Percentiles rank a stretch among this genome's conserved stretches.
These are phyloP conservation scores for Isoetes taiwanensis DNA, from an alignment of 75 land plant genomes.

Conservation along the genomic window DNA sequence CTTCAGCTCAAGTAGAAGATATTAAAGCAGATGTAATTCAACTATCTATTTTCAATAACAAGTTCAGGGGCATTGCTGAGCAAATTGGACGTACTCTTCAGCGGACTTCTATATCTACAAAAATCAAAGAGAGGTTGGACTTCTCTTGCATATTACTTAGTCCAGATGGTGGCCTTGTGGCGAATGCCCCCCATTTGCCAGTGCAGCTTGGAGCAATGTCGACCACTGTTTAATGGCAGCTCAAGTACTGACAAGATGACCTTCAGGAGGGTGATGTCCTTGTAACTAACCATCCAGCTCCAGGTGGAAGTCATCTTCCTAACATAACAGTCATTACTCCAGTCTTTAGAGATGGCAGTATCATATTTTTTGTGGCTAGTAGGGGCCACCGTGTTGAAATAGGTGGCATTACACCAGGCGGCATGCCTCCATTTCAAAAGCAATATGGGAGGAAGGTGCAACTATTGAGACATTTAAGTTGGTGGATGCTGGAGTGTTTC, in stretches of 20 bases:
- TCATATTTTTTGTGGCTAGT: slow-evolving; percentile 94
- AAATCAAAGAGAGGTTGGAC: slow-evolving; percentile 1
- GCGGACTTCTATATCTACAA: slow-evolving; percentile 1
- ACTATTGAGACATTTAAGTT: not conserved
- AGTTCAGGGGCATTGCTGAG: slow-evolving; percentile 4
- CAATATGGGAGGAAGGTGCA: slow-evolving; percentile 1
- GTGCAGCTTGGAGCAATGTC: slow-evolving; percentile 1
- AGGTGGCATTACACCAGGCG: slow-evolving; percentile 97
- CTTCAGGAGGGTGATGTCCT: slow-evolving; percentile 2
- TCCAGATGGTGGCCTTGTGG: not conserved
- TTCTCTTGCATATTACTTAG: not conserved
- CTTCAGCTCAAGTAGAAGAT: too few species aligned
- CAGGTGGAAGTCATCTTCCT: slow-evolving; percentile 6
- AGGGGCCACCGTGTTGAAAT: slow-evolving; percentile 99
- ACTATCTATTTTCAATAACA: slow-evolving; percentile 8
- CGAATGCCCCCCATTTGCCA: slow-evolving; percentile 1
- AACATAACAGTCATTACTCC: slow-evolving; percentile 1
- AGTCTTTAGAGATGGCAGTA: slow-evolving; percentile 47
- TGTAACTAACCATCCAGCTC: not conserved
- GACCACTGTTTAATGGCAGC: not conserved
- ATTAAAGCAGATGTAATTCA: not conserved
- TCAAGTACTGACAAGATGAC: not conserved
- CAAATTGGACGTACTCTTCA: slow-evolving; percentile 3
- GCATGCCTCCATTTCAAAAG: slow-evolving; percentile 91
- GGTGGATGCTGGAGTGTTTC: not conserved